Percentiles rank a stretch among this genome's conserved stretches.
Evolutionary conservation across 345 rosid species (phyloP).

Genomic region (Kandelia obovata): DNA sequence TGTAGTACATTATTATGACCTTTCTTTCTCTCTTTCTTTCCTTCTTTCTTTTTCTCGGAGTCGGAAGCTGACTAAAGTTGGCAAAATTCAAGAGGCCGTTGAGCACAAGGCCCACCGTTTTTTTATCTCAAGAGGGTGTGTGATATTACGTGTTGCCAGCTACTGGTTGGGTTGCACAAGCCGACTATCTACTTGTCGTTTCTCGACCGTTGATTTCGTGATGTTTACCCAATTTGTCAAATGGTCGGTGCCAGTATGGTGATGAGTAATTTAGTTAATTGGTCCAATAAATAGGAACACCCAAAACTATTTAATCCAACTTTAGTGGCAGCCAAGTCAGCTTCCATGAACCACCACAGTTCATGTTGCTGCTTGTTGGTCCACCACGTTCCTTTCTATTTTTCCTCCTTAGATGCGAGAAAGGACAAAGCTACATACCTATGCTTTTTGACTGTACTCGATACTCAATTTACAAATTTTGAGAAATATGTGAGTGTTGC

Average conservation of each 20-base stretch:
- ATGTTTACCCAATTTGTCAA: not conserved
- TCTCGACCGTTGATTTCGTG: constrained; percentile 10
- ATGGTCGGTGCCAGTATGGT: not conserved
- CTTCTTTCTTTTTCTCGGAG: not conserved
- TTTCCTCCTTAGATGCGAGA: too few relatives aligned
- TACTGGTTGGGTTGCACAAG: too few relatives aligned
- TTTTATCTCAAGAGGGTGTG: constrained; percentile 11
- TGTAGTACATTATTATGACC: constrained; percentile 24
- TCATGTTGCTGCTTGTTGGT: not conserved
- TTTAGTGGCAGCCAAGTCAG: not conserved
- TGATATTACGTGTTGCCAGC: not conserved
- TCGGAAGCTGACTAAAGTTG: too few relatives aligned
- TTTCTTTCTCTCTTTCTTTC: not conserved
- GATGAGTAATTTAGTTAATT: too few relatives aligned
- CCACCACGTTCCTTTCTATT: not conserved
- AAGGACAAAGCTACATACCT: too few relatives aligned
- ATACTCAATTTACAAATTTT: too few relatives aligned
- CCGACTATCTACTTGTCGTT: not conserved
- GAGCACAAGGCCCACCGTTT: not conserved
- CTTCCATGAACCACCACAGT: not conserved
- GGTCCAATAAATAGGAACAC: not conserved
- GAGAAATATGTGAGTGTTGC: too few relatives aligned
- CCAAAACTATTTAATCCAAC: not conserved
- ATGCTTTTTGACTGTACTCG: too few relatives aligned
- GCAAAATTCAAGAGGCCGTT: constrained; percentile 8